A percentile compares a stretch with the other conserved stretches of the same genome.
These are phyloP conservation scores for Ascoidea rubescens DNA, from an alignment of 805 yeast species.

Conservation along the genomic window DNA sequence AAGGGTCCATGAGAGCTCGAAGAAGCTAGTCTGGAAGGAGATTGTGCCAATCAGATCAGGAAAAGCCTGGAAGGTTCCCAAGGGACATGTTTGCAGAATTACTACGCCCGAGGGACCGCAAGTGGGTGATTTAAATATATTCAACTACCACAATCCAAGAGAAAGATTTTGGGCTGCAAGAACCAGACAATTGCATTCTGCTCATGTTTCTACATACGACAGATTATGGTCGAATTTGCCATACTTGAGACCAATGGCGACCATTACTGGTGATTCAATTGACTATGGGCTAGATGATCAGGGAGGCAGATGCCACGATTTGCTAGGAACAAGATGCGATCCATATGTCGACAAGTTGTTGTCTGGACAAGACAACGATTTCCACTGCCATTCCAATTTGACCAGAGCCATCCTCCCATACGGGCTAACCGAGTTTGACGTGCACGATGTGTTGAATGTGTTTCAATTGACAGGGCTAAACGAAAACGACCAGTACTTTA, in stretches of 20 bases:
- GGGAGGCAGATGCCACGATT: slow-evolving; percentile 55
- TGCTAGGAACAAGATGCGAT: slow-evolving; percentile 56
- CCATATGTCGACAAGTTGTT: slow-evolving; percentile 53
- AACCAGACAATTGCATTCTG: slow-evolving; percentile 50
- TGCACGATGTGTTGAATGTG: slow-evolving; percentile 56
- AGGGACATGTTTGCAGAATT: slow-evolving; percentile 42
- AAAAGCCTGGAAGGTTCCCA: slow-evolving; percentile 48
- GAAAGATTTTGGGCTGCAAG: slow-evolving; percentile 61
- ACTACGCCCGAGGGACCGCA: slow-evolving; percentile 60
- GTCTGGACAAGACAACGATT: slow-evolving; percentile 51
- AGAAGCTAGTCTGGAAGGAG: slow-evolving; percentile 28
- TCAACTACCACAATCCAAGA: slow-evolving; percentile 47
- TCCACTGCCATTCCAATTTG: slow-evolving; percentile 55
- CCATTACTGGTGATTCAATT: slow-evolving; percentile 49
- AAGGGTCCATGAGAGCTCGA: slow-evolving; percentile 27
- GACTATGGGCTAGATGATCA: slow-evolving; percentile 46
- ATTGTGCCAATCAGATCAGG: slow-evolving; percentile 42
- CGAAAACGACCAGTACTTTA: slow-evolving; percentile 51
- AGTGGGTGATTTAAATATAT: slow-evolving; percentile 54
- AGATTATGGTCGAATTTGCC: slow-evolving; percentile 55
- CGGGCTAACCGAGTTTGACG: slow-evolving; percentile 52
- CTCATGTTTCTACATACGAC: slow-evolving; percentile 48
- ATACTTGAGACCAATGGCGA: slow-evolving; percentile 47
- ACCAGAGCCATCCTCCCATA: slow-evolving; percentile 43
- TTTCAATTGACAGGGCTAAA: slow-evolving; percentile 58